phyloP scores from a whole-genome alignment of 805 yeast genomes.

The Myxozyma vanderwaltii region DNA sequence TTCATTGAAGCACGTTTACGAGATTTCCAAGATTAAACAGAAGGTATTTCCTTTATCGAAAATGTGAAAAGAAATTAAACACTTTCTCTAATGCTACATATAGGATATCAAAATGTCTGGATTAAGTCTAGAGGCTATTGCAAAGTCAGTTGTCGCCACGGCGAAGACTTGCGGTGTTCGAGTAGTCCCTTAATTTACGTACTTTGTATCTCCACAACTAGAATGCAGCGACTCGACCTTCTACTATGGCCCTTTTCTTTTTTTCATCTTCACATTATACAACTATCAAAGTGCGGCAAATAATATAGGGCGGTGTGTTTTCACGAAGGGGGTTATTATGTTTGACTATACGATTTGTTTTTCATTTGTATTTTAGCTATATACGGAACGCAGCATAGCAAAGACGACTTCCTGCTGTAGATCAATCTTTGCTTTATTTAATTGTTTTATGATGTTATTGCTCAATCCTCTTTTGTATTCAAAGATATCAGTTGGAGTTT shows the following conservation, averaged over 20 bases:
- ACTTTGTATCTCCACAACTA: not conserved
- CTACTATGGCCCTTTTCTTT: not conserved
- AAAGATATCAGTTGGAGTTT: no score
- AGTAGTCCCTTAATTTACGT: conserved; percentile 59
- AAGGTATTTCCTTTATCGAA: conserved; percentile 38
- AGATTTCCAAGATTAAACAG: conserved; percentile 90
- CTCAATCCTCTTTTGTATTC: no score
- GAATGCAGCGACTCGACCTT: not conserved
- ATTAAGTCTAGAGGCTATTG: conserved; percentile 70
- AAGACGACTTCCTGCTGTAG: no score
- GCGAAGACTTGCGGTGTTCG: conserved; percentile 89
- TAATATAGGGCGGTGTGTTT: not conserved
- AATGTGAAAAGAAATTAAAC: conserved; percentile 35
- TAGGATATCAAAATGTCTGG: conserved; percentile 73
- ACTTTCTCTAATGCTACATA: not conserved
- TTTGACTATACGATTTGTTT: not conserved
- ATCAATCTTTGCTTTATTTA: no score
- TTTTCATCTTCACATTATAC: not conserved
- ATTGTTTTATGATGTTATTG: no score
- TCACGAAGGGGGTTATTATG: not conserved
- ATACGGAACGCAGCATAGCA: no score
- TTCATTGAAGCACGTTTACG: conserved; percentile 87
- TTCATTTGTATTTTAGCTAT: no score
- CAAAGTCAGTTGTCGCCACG: conserved; percentile 79
- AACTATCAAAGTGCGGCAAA: not conserved